Base-by-base conservation (phyloP, 768 basidiomycete species). In the Lyophyllum shimeji region DNA sequence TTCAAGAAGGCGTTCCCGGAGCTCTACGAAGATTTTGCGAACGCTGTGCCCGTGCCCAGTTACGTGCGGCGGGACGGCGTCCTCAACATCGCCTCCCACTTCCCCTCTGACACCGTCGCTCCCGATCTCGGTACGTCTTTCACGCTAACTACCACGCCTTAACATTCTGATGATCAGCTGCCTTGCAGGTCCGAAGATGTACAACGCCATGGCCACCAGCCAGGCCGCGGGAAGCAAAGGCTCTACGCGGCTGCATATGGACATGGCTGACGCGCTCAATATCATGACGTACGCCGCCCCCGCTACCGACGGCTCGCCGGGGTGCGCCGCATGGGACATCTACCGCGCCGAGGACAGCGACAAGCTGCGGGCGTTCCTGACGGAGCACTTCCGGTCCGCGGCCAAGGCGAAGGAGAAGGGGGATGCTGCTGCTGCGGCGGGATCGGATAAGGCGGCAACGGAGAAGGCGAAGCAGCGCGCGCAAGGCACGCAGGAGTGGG, bases 211-310 rank as follows among this genome's bases (percentile, higher is more conserved):
- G 74, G 85, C 86, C 9, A 89, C 88, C 3, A 80, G 76, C 39
- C 86, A 89, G 63, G 67, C 71, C 3, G 68, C 75, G 27, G 88
- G 88, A 3, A 89, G 85, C 65, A 87, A 89, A 63, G 94, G 95
- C 1, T 86, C 91, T 20, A 97, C 95, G 9, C 78, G 91, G 55
- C 72, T 97, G 49, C 95, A 97, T 63, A 93, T 96, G 91, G 93
- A 93, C 69, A 92, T 95, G 84, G 90, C 90, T 0, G 94, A 95
- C 63, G 95, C 95, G 4, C 74, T 97, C 58, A 98, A 98, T 68
- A 81, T 98, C 57, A 91, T 97, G 90, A 81, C 91, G 1, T 86
- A 85, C 66, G 83, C 94, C 8, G 76, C 82, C 7, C 66, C 69
- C 1, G 72, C 79, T 46, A 68, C 74, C 9, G 80, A 89, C 23